Conservation (phyloP, 2,329 filamentous ascomycete genomes). For the Arthrinium phaeospermum region DNA sequence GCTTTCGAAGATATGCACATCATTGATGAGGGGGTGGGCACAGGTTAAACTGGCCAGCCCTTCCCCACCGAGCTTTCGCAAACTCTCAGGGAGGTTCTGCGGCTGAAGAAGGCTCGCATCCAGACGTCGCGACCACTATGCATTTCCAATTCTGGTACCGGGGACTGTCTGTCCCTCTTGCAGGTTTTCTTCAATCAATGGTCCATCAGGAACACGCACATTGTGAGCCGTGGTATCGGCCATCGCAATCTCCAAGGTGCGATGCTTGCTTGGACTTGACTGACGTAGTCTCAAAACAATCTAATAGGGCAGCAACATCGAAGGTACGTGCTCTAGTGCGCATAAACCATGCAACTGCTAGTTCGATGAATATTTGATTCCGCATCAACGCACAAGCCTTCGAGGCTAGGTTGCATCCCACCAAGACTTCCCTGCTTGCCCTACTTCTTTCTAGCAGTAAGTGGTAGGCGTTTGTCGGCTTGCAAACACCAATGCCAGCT, state of each 20-base stretch:
- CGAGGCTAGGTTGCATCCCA: conserved; percentile 1
- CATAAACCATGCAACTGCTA: conserved; percentile 4
- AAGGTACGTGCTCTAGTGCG: conserved; percentile 11
- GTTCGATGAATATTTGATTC: conserved; percentile 11
- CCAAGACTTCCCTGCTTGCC: conserved; percentile 9
- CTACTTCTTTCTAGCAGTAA: background rate
- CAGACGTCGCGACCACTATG: background rate
- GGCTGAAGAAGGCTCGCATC: conserved; percentile 4
- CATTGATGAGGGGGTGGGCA: conserved; percentile 12
- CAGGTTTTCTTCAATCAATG: background rate
- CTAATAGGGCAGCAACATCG: conserved; percentile 8
- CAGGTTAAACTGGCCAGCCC: conserved; percentile 10
- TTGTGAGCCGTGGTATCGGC: background rate
- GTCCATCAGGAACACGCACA: background rate
- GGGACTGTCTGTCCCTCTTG: background rate
- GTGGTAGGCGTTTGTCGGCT: background rate
- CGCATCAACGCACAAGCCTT: conserved; percentile 2
- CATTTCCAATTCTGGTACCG: background rate
- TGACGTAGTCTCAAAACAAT: conserved; percentile 15
- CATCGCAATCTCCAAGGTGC: conserved; percentile 1
- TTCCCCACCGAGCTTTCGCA: background rate
- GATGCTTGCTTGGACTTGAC: conserved; percentile 7
- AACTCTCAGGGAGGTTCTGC: background rate
- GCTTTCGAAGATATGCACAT: background rate
- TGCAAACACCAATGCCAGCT: background rate